Percentiles rank a stretch among this genome's conserved stretches.
Evolutionary conservation across 306 rosid species (phyloP).

Genomic region (Glycine tomentella): DNA sequence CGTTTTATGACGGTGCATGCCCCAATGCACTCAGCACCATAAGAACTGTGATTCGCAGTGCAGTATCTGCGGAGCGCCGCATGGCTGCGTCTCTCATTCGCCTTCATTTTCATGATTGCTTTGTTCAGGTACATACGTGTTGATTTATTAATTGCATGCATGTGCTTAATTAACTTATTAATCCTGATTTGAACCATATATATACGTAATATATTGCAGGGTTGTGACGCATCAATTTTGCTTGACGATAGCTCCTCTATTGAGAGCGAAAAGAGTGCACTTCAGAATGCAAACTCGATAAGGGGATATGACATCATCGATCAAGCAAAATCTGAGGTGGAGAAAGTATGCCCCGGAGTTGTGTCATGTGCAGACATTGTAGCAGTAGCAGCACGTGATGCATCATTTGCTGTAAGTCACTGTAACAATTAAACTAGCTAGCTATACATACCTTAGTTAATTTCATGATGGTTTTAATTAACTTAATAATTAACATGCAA

Average conservation of each 20-base stretch:
- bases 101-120: conserved; percentile 1
- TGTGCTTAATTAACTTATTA: not conserved
- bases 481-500: not conserved
- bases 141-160: not conserved
- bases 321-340: conserved; percentile 42
- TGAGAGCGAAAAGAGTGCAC: not conserved
- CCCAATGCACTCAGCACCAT: conserved; percentile 1
- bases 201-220: not conserved
- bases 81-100: conserved; percentile 2
- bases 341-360: conserved; percentile 64
- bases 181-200: not conserved
- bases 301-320: not conserved
- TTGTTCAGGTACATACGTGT: not conserved
- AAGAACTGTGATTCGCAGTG: not conserved
- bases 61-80: not conserved
- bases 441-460: too few species aligned
- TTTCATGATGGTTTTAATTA: not conserved
- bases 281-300: not conserved
- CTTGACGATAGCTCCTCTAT: not conserved
- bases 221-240: conserved; percentile 4
- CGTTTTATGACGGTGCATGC: not conserved
- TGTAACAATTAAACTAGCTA: not conserved
- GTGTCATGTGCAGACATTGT: conserved; percentile 55
- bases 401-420: conserved; percentile 57
- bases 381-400: conserved; percentile 70